These are phyloP conservation scores for Podospora pseudocomata DNA, from an alignment of 495 filamentous ascomycete species.

Conservation along the genomic window DNA sequence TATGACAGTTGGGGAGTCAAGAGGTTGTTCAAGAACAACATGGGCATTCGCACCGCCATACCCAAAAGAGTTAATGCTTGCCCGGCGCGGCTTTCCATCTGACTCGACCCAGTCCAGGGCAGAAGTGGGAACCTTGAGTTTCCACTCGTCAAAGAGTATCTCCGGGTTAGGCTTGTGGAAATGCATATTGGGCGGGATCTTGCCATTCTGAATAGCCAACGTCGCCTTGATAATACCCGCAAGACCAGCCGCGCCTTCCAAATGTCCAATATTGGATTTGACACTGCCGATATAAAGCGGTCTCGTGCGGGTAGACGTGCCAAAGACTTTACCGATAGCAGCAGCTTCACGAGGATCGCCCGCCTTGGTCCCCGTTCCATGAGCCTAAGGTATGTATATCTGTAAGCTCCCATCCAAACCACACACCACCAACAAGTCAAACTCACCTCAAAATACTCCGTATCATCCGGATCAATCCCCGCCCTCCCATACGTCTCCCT, in stretches of 20 bases:
- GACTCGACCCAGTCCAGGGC: slow-evolving; percentile 13
- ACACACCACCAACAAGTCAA: too few species aligned
- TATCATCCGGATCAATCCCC: slow-evolving; percentile 43
- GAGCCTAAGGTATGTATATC: slow-evolving; percentile 5
- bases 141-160: slow-evolving; percentile 27
- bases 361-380: slow-evolving; percentile 35
- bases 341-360: slow-evolving; percentile 39
- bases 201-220: slow-evolving; percentile 45
- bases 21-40: slow-evolving; percentile 23
- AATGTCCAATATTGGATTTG: slow-evolving; percentile 51
- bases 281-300: slow-evolving; percentile 25
- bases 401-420: too few species aligned
- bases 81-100: slow-evolving; percentile 21
- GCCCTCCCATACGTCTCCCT: slow-evolving; percentile 39
- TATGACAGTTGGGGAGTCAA: too few species aligned
- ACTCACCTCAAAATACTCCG: slow-evolving; percentile 35
- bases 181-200: slow-evolving; percentile 35
- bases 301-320: too few species aligned
- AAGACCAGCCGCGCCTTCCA: slow-evolving; percentile 48
- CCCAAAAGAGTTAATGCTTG: slow-evolving; percentile 38
- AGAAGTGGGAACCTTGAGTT: slow-evolving; percentile 25
- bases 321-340: slow-evolving; percentile 1
- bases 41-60: slow-evolving; percentile 43
- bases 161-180: slow-evolving; percentile 46
- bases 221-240: slow-evolving; percentile 50